phyloP scores from a whole-genome alignment of 306 rosid genomes.

The Dryas octopetala region DNA sequence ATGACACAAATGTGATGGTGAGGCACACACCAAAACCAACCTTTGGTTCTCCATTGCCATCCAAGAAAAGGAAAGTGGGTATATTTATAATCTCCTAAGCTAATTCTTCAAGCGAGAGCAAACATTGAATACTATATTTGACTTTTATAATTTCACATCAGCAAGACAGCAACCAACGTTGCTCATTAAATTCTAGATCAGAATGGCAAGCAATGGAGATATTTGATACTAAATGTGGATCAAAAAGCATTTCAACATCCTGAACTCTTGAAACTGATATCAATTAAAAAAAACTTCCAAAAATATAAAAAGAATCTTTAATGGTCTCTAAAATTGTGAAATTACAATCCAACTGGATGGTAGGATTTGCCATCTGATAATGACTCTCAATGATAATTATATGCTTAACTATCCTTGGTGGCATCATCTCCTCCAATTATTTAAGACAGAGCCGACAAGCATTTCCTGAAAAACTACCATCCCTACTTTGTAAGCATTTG shows the following conservation, averaged over 20 bases:
- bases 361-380: background rate
- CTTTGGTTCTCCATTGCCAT: background rate
- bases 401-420: background rate
- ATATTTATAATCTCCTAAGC: background rate
- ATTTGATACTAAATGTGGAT: too few species aligned
- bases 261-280: background rate
- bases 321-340: background rate
- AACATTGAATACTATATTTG: background rate
- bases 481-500: background rate
- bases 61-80: background rate
- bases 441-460: background rate
- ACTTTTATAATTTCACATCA: background rate
- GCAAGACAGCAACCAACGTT: background rate
- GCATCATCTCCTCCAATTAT: constrained; percentile 2
- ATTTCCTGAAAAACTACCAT: background rate
- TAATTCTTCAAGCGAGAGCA: background rate
- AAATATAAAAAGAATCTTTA: background rate
- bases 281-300: background rate
- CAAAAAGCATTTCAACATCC: background rate
- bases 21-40: background rate
- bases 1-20: background rate
- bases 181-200: background rate
- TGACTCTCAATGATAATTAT: background rate
- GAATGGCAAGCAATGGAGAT: background rate
- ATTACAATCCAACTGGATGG: background rate